Base-by-base conservation (phyloP, 352 stramenopile genomes). In the Globisporangium carolinianum region DNA sequence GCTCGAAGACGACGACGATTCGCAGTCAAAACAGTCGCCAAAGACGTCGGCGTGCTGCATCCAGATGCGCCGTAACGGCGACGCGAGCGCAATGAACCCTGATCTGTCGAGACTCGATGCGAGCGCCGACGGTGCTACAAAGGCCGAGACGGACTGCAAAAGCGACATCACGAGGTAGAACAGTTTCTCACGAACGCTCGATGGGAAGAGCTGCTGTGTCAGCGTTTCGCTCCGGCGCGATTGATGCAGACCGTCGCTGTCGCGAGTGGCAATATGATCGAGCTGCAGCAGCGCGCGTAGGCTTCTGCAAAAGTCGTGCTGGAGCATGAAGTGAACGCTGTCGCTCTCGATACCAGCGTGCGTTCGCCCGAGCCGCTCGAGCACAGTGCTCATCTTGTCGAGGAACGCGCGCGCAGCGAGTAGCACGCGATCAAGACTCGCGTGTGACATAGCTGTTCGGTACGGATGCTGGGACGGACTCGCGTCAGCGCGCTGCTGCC, bases 251-350 rank as follows among this genome's bases (percentile, higher is more conserved):
- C 3, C 11, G 45, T 12, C 45, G 45, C 45, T 49, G 5, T 43
- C 39, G 39, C 39, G 39, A 41, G 12, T 32, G 24, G 24, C 24
- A 32, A 32, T 32, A 32, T 32, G 15, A 46, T 36, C 9, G 9
- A 48, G 17, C 32, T 6, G 50, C 17, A 70, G 12, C 32, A 85
- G 47, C 0, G 51, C 46, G 9, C 66, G 69, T 12, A 84, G 42
- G 53, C 47, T 76, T 0, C 63, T 66, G 47, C 78, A 77, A 35
- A 87, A 82, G 51, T 91, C 80, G 41, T 87, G 72, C 57, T 89
- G 76, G 15, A 83, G 72, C 80, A 91, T 86, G 9, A 86, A 73
- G 14, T 75, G 36, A 9, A 75, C 35, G 15, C 75, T 62, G 8
- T 57, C 63, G 6, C 53, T 54, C 3, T 74, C 57, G 0, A 38